Evolutionary conservation across 2,329 filamentous ascomycete species (phyloP).

Genomic region (Emergomyces africanus): DNA sequence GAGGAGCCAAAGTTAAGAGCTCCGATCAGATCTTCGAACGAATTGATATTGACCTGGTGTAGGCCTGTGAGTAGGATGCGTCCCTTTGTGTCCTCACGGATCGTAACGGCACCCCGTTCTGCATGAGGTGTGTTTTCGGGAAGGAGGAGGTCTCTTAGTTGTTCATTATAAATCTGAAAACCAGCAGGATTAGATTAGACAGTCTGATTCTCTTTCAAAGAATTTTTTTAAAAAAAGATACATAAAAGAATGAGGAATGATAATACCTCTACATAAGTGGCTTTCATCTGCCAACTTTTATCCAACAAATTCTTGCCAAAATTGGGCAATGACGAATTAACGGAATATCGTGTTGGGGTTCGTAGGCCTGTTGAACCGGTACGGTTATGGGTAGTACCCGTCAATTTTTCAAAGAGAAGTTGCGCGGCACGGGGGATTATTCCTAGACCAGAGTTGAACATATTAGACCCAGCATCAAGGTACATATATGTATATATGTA

Average conservation of each 20-base stretch:
- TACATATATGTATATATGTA: background rate
- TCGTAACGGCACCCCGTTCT: slow-evolving; percentile 71
- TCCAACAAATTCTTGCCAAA: slow-evolving; percentile 40
- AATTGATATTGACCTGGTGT: slow-evolving; percentile 77
- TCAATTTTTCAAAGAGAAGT: slow-evolving; percentile 65
- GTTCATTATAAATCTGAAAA: slow-evolving; percentile 89
- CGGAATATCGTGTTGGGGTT: slow-evolving; percentile 66
- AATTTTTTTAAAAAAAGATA: background rate
- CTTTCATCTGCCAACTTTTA: slow-evolving; percentile 81
- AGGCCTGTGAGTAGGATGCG: slow-evolving; percentile 89
- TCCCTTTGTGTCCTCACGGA: slow-evolving; percentile 87
- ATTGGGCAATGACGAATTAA: slow-evolving; percentile 36
- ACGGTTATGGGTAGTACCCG: slow-evolving; percentile 36
- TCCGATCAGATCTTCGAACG: slow-evolving; percentile 77
- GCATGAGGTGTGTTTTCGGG: slow-evolving; percentile 55
- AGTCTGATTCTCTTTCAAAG: background rate
- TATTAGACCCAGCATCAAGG: background rate
- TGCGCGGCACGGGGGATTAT: slow-evolving; percentile 89
- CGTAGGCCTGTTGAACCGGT: slow-evolving; percentile 65
- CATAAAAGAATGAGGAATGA: background rate
- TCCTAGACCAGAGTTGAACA: slow-evolving; percentile 40
- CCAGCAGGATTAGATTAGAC: slow-evolving; percentile 1
- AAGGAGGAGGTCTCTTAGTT: slow-evolving; percentile 77
- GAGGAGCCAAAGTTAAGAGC: slow-evolving; percentile 85
- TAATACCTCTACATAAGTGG: slow-evolving; percentile 66